Base-by-base conservation (phyloP, 306 rosid genomes). In the Castanopsis chinensis region DNA sequence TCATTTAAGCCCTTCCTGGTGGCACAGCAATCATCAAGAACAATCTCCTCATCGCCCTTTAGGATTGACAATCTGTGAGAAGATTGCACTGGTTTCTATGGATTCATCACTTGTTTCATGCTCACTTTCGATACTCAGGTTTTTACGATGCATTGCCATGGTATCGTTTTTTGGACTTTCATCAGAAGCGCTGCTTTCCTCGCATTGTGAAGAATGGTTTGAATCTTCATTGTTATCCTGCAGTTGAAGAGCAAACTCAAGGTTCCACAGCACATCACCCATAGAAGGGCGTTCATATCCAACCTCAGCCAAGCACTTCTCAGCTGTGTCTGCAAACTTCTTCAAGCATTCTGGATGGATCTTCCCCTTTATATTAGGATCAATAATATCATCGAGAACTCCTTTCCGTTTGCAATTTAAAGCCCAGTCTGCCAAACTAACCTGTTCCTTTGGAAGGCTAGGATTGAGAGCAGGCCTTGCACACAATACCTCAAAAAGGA, bases 391-490 rank as follows among this genome's bases (percentile, higher is more conserved):
- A 28, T 88, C 89, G 27, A 88, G 58, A 3, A 78, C 86, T 56
- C 91, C 91, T 75, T 72, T 88, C n/a, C 86, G 19, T 71, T 79
- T 88, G 78, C 77, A 76, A 7, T 51, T 23, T 43, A 83, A 37
- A 65, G 88, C 88, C 89, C 89, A 88, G 10, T 88, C 91, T 6
- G 91, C 89, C 51, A 88, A 85, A 81, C 91, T 88, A 72, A 88
- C 91, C 15, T 88, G 91, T 27, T 88, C 91, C 76, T 84, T 88
- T 75, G 89, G 70, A 81, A 88, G 91, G 41, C 51, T 79, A 2
- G 91, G 83, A 75, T 81, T 84, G 65, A 88, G 79, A 68, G 63
- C 89, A 32, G 89, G 88, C 82, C 91, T 84, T 11, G 91, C 91
- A 77, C 89, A 83, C 21, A 88, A 77, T 0, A 78, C 86, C 84